phyloP scores from a whole-genome alignment of 495 filamentous ascomycete species.

The Tricharina praecox region DNA sequence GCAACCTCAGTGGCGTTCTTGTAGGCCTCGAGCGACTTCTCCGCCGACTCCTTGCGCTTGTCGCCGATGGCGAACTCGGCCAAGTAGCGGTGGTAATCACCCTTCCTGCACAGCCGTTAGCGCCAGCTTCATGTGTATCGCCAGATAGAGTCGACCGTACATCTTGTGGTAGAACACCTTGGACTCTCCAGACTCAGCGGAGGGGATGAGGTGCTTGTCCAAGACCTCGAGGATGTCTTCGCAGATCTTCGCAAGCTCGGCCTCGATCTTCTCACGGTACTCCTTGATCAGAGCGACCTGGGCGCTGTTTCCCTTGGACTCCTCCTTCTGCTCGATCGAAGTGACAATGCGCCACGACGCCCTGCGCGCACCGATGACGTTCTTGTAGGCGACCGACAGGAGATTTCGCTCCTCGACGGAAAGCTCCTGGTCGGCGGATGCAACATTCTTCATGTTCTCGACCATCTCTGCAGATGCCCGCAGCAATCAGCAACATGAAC shows the following conservation, averaged over 20 bases:
- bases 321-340: constrained; percentile 99
- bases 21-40: constrained; percentile 95
- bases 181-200: constrained; percentile 89
- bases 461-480: constrained; percentile 90
- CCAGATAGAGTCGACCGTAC: constrained; percentile 31
- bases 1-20: constrained; percentile 97
- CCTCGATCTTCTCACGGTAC: constrained; percentile 98
- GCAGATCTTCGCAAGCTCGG: constrained; percentile 97
- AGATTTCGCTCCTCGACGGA: constrained; percentile 99
- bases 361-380: constrained; percentile 96
- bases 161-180: constrained; percentile 99
- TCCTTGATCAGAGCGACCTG: constrained; percentile 95
- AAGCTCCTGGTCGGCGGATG: constrained; percentile 89
- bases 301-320: constrained; percentile 93
- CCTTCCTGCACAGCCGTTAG: constrained; percentile 57
- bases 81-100: constrained; percentile 99
- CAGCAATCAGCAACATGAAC: constrained; percentile 7
- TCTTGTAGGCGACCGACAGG: constrained; percentile 99
- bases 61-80: constrained; percentile 97
- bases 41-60: constrained; percentile 91
- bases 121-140: too few relatives aligned
- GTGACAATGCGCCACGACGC: constrained; percentile 99
- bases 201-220: constrained; percentile 89
- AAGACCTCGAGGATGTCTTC: constrained; percentile 96
- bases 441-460: constrained; percentile 99